Conservation (phyloP, 2,329 filamentous ascomycete genomes). For the Pseudogymnoascus sp. region DNA sequence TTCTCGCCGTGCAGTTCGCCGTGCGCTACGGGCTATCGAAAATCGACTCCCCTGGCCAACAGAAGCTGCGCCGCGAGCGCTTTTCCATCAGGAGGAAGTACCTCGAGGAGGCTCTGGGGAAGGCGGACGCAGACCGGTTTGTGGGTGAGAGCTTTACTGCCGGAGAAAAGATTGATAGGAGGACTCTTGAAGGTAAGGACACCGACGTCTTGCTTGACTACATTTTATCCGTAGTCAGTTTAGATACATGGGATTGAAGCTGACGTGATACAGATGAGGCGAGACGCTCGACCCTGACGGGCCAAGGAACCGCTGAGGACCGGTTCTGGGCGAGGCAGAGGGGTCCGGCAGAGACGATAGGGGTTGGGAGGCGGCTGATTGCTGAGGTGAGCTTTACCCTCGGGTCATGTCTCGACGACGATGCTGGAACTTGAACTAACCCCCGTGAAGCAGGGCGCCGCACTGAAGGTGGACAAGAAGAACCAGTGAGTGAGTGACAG, state of each 20-base stretch:
- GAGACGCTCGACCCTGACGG: slow-evolving; percentile 43
- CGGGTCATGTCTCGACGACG: not conserved
- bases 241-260: slow-evolving; percentile 47
- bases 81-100: slow-evolving; percentile 59
- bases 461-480: not conserved
- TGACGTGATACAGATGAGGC: slow-evolving; percentile 58
- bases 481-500: not conserved
- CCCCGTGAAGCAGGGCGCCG: not conserved
- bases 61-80: slow-evolving; percentile 76
- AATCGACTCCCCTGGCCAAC: slow-evolving; percentile 77
- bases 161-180: slow-evolving; percentile 59
- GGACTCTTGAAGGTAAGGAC: slow-evolving; percentile 55
- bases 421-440: not conserved
- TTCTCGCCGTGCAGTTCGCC: slow-evolving; percentile 67
- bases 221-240: slow-evolving; percentile 36
- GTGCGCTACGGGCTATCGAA: slow-evolving; percentile 70
- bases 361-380: slow-evolving; percentile 48
- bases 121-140: slow-evolving; percentile 46
- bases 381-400: not conserved
- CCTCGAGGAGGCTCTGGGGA: slow-evolving; percentile 64
- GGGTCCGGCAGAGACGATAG: slow-evolving; percentile 48
- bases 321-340: slow-evolving; percentile 54
- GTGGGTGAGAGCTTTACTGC: slow-evolving; percentile 42
- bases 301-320: slow-evolving; percentile 47
- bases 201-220: slow-evolving; percentile 14